Conservation (phyloP, 352 stramenopile genomes). For the Paralagenidium karlingii region DNA sequence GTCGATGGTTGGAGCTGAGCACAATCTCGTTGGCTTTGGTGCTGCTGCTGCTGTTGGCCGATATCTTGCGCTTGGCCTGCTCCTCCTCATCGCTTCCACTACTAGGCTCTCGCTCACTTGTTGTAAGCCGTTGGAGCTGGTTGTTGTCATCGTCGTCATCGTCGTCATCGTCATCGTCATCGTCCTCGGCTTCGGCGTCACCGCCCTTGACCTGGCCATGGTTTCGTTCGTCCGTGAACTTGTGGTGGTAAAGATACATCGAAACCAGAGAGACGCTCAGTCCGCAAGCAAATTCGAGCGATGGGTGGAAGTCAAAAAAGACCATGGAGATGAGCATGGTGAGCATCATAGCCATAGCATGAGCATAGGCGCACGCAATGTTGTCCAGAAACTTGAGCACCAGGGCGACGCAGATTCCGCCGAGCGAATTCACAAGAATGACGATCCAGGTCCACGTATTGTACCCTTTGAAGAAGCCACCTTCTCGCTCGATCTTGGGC, state of each 20-base stretch:
- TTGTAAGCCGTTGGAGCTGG: neutral
- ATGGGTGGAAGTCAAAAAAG: constrained; percentile 73
- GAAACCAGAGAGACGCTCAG: constrained; percentile 70
- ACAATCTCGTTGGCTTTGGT: no score
- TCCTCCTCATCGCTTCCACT: constrained; percentile 1
- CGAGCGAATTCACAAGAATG: constrained; percentile 60
- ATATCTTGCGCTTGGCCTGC: no score
- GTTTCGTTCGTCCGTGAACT: neutral
- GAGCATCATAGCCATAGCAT: constrained; percentile 82
- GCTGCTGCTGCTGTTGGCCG: no score
- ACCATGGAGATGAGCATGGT: constrained; percentile 81
- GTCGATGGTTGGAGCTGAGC: no score
- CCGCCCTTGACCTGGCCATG: constrained; percentile 17
- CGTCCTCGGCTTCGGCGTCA: neutral
- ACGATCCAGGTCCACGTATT: constrained; percentile 68
- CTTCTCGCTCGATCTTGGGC: constrained; percentile 17
- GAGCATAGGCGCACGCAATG: constrained; percentile 77
- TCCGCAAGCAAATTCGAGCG: constrained; percentile 73
- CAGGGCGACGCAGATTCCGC: constrained; percentile 59
- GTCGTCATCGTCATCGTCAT: constrained; percentile 3
- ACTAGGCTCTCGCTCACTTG: neutral
- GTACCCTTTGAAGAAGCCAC: constrained; percentile 73
- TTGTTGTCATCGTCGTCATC: constrained; percentile 1
- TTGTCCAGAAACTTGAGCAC: constrained; percentile 86
- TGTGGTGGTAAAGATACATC: constrained; percentile 77